Evolutionary conservation across 805 yeast species (phyloP).

Genomic region (Sugiyamaella chiloensis): DNA sequence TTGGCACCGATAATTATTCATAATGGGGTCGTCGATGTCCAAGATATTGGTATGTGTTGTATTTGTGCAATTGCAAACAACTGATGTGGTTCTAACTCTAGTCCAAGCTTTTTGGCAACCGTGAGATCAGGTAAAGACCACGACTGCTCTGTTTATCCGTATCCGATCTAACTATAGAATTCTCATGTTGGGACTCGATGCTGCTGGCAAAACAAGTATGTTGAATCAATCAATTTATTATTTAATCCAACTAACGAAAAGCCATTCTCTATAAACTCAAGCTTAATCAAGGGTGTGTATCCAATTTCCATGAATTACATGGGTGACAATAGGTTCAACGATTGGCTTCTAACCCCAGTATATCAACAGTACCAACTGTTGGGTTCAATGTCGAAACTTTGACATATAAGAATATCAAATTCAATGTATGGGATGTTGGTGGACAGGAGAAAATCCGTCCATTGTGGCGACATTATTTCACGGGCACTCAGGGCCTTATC

Average conservation of each 20-base stretch:
- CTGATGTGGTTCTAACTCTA: slow-evolving; percentile 11
- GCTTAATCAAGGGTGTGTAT: slow-evolving; percentile 50
- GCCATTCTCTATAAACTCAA: slow-evolving; percentile 79
- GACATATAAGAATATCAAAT: slow-evolving; percentile 73
- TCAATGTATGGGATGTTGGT: slow-evolving; percentile 94
- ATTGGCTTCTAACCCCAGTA: slow-evolving; percentile 30
- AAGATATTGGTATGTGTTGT: slow-evolving; percentile 27
- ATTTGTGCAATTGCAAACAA: no score
- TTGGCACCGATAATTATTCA: slow-evolving; percentile 4
- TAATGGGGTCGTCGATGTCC: slow-evolving; percentile 31
- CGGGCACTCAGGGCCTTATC: slow-evolving; percentile 87
- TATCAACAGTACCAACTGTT: slow-evolving; percentile 85
- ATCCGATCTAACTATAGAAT: slow-evolving; percentile 41
- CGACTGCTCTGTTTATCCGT: not conserved
- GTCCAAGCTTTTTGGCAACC: slow-evolving; percentile 49
- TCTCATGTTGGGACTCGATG: slow-evolving; percentile 87
- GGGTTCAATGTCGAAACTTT: slow-evolving; percentile 92
- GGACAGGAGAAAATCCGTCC: slow-evolving; percentile 93
- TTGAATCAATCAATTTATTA: no score
- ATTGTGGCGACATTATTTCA: slow-evolving; percentile 92
- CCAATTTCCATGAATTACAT: slow-evolving; percentile 25
- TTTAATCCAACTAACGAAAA: slow-evolving; percentile 3
- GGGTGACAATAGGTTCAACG: no score
- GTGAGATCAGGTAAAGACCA: slow-evolving; percentile 43
- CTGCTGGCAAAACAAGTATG: slow-evolving; percentile 79